Percentiles rank a stretch among this genome's conserved stretches.
These are phyloP conservation scores for Pugionium dolabratum DNA, from an alignment of 345 rosid species.

Conservation along the genomic window DNA sequence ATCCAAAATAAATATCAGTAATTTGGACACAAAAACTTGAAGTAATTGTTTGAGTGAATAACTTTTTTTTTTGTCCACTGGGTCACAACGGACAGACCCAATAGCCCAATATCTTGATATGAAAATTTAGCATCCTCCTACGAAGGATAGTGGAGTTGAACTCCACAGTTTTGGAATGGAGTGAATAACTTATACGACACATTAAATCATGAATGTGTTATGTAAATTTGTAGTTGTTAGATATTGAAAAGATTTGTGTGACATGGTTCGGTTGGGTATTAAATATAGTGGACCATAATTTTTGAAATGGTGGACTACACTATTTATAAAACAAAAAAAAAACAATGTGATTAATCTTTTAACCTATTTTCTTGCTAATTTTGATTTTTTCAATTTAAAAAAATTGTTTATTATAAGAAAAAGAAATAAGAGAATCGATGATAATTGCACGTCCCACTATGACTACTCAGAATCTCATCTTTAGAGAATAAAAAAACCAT, in stretches of 20 bases:
- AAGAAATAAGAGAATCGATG: conserved; percentile 29
- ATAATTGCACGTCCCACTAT: conserved; percentile 41
- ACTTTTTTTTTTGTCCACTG: too few relatives aligned
- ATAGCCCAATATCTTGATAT: too few relatives aligned
- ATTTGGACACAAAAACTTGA: background rate
- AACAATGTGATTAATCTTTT: conserved; percentile 29
- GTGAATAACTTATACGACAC: background rate
- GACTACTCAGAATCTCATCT: conserved; percentile 37
- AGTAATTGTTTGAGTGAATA: background rate
- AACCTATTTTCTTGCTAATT: conserved; percentile 14
- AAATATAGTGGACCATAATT: conserved; percentile 23
- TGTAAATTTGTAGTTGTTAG: background rate
- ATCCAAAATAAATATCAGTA: background rate
- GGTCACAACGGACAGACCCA: too few relatives aligned
- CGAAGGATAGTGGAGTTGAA: too few relatives aligned
- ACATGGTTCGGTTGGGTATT: conserved; percentile 21
- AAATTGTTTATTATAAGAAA: conserved; percentile 15
- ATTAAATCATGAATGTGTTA: background rate
- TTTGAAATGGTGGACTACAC: too few relatives aligned
- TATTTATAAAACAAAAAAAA: conserved; percentile 25
- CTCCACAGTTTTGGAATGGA: too few relatives aligned
- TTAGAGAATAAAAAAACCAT: too few relatives aligned
- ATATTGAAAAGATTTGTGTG: background rate
- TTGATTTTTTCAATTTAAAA: too few relatives aligned
- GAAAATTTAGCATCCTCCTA: too few relatives aligned